phyloP scores from a whole-genome alignment of 805 yeast species.

The Pichia scutulata region DNA sequence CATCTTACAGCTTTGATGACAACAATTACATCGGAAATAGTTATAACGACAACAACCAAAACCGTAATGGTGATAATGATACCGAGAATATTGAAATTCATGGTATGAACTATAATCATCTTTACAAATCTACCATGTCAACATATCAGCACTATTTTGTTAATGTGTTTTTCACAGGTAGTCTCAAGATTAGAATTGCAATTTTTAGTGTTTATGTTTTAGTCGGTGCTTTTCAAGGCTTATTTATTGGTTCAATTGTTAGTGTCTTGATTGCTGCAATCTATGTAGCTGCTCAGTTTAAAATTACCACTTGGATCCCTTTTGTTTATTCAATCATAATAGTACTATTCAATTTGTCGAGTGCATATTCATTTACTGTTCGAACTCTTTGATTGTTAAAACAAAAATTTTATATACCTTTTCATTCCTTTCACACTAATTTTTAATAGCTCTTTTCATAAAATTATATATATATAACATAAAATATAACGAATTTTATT shows the following conservation, averaged over 20 bases:
- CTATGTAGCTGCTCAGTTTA: conserved; percentile 70
- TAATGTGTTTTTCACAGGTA: conserved; percentile 2
- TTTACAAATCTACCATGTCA: background rate
- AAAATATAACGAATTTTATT: background rate
- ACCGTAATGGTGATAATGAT: background rate
- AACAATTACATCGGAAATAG: background rate
- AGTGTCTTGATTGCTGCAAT: conserved; percentile 71
- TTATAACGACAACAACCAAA: background rate
- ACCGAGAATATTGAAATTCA: conserved; percentile 1
- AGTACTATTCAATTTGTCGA: conserved; percentile 56
- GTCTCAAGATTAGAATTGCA: conserved; percentile 26
- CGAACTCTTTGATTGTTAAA: conserved; percentile 12
- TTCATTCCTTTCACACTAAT: background rate
- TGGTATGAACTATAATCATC: conserved; percentile 1
- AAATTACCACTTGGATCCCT: conserved; percentile 96
- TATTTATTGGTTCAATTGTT: conserved; percentile 64
- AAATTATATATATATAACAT: background rate
- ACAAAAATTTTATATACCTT: background rate
- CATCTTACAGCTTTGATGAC: background rate
- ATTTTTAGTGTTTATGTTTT: conserved; percentile 41
- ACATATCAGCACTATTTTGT: conserved; percentile 6
- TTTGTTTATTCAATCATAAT: conserved; percentile 69
- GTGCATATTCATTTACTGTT: conserved; percentile 55
- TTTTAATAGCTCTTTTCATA: background rate
- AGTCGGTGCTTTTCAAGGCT: conserved; percentile 56